Base-by-base conservation (phyloP, 441 rosid species). In the Corymbia citriodora region DNA sequence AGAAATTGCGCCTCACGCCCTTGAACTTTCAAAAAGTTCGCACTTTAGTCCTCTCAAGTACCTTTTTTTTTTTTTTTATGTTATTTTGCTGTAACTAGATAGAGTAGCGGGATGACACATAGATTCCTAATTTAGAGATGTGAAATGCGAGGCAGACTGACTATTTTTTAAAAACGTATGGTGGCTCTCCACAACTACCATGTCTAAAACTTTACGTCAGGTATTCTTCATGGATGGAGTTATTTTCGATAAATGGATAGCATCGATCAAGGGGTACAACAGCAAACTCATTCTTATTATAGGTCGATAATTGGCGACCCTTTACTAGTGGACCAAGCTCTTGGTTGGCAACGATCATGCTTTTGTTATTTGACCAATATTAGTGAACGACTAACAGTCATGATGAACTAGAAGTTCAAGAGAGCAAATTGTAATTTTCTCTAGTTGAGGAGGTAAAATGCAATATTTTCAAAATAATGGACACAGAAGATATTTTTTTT, bases 301-400 rank as follows among this genome's bases (percentile, higher is more conserved):
- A 12, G n/a, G 17, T 40, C 4, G 21, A 74, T 40, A 11, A 21
- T 45, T 79, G 52, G 85, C 16, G 23, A 40, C 9, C 52, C 17
- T 79, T 79, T 1, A 23, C n/a, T 79, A 45, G 85, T 1, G 52
- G 85, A 14, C 85, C 18, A 45, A 23, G 2, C 85, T 17, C 0
- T 6, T 21, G 52, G 18, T 40, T 2, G 18, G 52, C 17, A 40
- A 23, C 10, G 1, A 23, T 23, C 4, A 13, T 45, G 7, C 85
- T 79, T 79, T 45, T 14, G n/a, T 12, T 79, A 7, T 74, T 79
- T 79, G n/a, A 79, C 5, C 9, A 8, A 45, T 79, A 23, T 7
- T 7, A 25, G 3, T 7, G 52, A 45, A 7, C 29, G n/a, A 14
- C 2, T 4, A 1, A 2, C 9, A 0, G 14, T 79, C 0, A 7